These are phyloP conservation scores for Lasiosphaeria hispida DNA, from an alignment of 495 filamentous ascomycete species.

Conservation along the genomic window DNA sequence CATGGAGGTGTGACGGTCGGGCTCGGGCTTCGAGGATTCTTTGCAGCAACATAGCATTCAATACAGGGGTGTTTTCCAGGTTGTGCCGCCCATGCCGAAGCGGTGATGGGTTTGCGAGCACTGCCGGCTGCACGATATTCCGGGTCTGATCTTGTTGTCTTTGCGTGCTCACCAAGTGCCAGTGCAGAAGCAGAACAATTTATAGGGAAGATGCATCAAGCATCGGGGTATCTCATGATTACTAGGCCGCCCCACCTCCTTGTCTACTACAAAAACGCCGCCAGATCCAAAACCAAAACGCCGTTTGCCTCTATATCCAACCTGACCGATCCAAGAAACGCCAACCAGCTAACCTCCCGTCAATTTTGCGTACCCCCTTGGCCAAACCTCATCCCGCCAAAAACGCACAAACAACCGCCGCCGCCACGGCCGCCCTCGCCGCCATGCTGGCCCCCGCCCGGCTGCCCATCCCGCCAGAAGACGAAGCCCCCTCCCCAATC, in stretches of 20 bases:
- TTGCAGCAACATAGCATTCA: conserved; percentile 35
- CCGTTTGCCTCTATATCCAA: too few relatives aligned
- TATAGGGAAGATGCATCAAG: neutral
- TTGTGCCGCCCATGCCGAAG: too few relatives aligned
- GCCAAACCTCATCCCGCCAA: conserved; percentile 2
- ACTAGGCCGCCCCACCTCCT: neutral
- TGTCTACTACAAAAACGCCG: neutral
- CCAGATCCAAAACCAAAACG: neutral
- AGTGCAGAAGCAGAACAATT: neutral
- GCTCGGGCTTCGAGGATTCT: conserved; percentile 25
- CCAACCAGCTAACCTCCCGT: too few relatives aligned
- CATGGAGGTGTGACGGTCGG: conserved; percentile 36
- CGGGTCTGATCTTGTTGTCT: too few relatives aligned
- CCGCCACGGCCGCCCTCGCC: neutral
- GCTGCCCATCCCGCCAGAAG: conserved; percentile 10
- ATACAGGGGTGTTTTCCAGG: conserved; percentile 29
- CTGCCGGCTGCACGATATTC: too few relatives aligned
- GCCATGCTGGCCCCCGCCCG: conserved; percentile 11
- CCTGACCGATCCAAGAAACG: too few relatives aligned
- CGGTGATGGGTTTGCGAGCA: too few relatives aligned
- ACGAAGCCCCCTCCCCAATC: too few relatives aligned
- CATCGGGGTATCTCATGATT: conserved; percentile 3
- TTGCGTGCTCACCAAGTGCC: too few relatives aligned
- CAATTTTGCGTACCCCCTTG: too few relatives aligned
- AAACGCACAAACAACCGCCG: neutral